phyloP scores from a whole-genome alignment of 2,329 filamentous ascomycete genomes.

The Dactylellina sp. region DNA sequence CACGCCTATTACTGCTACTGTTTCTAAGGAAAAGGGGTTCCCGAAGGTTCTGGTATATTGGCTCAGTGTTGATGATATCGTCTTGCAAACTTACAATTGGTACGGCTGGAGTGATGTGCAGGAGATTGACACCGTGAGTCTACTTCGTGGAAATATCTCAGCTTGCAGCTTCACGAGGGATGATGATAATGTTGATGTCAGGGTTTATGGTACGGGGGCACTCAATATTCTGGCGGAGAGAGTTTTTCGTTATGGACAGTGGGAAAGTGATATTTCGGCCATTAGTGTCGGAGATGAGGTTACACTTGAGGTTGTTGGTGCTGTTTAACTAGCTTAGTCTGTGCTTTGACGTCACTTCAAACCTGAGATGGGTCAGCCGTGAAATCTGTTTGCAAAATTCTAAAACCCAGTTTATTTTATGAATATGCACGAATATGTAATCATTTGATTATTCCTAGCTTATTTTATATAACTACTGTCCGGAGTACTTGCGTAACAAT shows the following conservation, averaged over 20 bases:
- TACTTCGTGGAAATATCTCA: slow-evolving; percentile 13
- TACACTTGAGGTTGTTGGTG: slow-evolving; percentile 29
- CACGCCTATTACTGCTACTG: slow-evolving; percentile 32
- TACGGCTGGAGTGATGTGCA: slow-evolving; percentile 12
- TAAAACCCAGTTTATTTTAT: too few species aligned
- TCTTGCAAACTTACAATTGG: slow-evolving; percentile 27
- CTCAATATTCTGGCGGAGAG: slow-evolving; percentile 40
- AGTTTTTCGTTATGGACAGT: slow-evolving; percentile 17
- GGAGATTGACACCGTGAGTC: slow-evolving; percentile 28
- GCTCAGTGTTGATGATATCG: slow-evolving; percentile 21
- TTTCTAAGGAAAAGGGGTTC: slow-evolving; percentile 9
- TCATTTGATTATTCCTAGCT: too few species aligned
- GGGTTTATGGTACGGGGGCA: slow-evolving; percentile 19
- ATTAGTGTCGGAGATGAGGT: slow-evolving; percentile 26
- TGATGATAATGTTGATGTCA: slow-evolving; percentile 22
- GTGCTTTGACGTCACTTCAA: too few species aligned
- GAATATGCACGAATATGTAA: too few species aligned
- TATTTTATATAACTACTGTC: too few species aligned
- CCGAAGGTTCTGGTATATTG: slow-evolving; percentile 44
- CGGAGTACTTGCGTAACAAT: too few species aligned
- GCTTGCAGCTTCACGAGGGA: slow-evolving; percentile 32
- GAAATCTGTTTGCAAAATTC: too few species aligned
- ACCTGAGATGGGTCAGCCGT: too few species aligned
- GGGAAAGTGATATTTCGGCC: slow-evolving; percentile 18
- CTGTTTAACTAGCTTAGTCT: not conserved